These are phyloP conservation scores for Plasmodium malariae DNA, from an alignment of 169 alveolate genomes.

Conservation along the genomic window DNA sequence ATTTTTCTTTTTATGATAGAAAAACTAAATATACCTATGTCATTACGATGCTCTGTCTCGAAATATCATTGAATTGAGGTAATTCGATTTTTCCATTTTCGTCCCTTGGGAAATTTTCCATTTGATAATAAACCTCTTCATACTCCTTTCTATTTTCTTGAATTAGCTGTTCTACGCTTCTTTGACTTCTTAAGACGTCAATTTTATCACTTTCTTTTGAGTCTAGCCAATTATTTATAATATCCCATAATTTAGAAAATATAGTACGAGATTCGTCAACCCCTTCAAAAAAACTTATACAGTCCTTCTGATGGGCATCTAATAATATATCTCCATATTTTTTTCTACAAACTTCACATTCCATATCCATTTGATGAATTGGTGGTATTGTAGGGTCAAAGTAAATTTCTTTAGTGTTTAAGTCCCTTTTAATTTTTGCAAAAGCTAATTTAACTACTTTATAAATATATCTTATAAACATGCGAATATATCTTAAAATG, in stretches of 20 bases:
- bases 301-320: conserved; percentile 22
- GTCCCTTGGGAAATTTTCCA: conserved; percentile 45
- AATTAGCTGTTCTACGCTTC: neutral
- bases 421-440: conserved; percentile 53
- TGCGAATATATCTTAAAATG: conserved; percentile 11
- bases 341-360: conserved; percentile 43
- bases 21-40: neutral
- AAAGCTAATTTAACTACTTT: conserved; percentile 54
- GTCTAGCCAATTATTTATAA: conserved; percentile 58
- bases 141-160: conserved; percentile 17
- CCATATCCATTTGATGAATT: conserved; percentile 40
- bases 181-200: conserved; percentile 2
- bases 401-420: conserved; percentile 52
- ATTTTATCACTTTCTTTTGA: conserved; percentile 36
- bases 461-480: conserved; percentile 26
- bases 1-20: neutral
- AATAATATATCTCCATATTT: conserved; percentile 74
- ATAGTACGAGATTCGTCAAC: conserved; percentile 37
- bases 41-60: conserved; percentile 9
- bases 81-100: conserved; percentile 58
- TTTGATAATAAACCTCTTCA: conserved; percentile 46
- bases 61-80: conserved; percentile 34
- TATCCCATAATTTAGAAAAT: conserved; percentile 30
- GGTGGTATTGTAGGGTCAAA: conserved; percentile 38
- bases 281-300: conserved; percentile 58